Evolutionary conservation across 768 basidiomycete genomes (phyloP).

Genomic region (Pleurotus salmoneostramineus): DNA sequence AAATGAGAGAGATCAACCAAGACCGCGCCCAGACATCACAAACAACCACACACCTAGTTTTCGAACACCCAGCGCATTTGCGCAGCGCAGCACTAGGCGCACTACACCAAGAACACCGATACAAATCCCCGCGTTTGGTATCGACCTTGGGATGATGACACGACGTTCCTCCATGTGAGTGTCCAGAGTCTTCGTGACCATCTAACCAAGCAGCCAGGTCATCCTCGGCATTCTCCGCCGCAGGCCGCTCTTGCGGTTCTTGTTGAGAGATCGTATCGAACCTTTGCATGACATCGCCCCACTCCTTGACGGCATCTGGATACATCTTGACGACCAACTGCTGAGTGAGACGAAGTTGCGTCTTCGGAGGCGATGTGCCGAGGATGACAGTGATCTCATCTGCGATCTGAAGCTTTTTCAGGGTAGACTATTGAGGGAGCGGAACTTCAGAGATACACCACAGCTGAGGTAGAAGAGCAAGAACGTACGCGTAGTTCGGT

Average conservation of each 20-base stretch:
- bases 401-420: constrained; percentile 42
- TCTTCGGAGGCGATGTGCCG: constrained; percentile 42
- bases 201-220: constrained; percentile 59
- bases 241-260: constrained; percentile 17
- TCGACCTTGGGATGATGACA: constrained; percentile 42
- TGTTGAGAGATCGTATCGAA: background rate
- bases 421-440: constrained; percentile 19
- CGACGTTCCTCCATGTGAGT: constrained; percentile 17
- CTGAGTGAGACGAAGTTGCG: constrained; percentile 49
- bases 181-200: constrained; percentile 34
- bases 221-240: constrained; percentile 43
- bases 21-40: background rate
- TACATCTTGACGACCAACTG: constrained; percentile 47
- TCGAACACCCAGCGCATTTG: constrained; percentile 37
- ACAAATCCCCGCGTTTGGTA: constrained; percentile 46
- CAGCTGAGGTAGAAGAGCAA: background rate
- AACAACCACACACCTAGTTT: constrained; percentile 16
- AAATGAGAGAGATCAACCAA: background rate
- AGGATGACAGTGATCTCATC: constrained; percentile 49
- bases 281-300: constrained; percentile 36
- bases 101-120: constrained; percentile 60
- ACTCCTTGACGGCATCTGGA: constrained; percentile 39
- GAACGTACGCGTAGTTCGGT: constrained; percentile 44
- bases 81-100: constrained; percentile 57
- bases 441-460: background rate